Conservation (phyloP, 2,329 filamentous ascomycete species). For the Neopestalotiopsis rosae region DNA sequence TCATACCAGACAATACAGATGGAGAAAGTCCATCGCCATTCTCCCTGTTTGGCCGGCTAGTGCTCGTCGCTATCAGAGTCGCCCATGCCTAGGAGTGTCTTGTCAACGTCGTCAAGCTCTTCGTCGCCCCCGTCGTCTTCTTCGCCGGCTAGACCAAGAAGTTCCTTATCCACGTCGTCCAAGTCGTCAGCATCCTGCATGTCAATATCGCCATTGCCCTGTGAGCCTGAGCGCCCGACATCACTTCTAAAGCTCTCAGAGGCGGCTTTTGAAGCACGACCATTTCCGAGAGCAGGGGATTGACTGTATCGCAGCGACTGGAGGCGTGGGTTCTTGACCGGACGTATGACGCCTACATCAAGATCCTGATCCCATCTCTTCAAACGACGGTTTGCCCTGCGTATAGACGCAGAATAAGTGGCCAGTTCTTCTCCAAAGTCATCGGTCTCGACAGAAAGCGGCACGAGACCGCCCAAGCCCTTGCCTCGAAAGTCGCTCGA, state of each 20-base stretch:
- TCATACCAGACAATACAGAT: not conserved
- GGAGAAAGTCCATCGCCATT: not conserved
- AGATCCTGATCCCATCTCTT: constrained; percentile 67
- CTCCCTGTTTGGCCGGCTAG: not conserved
- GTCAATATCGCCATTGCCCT: constrained; percentile 48
- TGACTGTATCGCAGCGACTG: constrained; percentile 29
- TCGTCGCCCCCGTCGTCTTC: constrained; percentile 49
- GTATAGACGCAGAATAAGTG: constrained; percentile 69
- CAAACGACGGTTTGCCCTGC: constrained; percentile 68
- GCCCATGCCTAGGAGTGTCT: constrained; percentile 37
- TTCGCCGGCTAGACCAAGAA: constrained; percentile 51
- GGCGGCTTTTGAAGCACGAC: constrained; percentile 25
- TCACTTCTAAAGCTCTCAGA: constrained; percentile 22
- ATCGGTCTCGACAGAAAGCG: constrained; percentile 65
- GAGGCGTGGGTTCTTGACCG: constrained; percentile 47
- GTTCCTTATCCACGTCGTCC: constrained; percentile 61
- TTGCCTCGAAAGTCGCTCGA: constrained; percentile 56
- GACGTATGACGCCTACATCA: constrained; percentile 51
- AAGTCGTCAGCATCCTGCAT: constrained; percentile 56
- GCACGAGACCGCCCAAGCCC: constrained; percentile 69
- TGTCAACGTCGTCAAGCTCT: constrained; percentile 39
- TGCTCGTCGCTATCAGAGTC: constrained; percentile 10
- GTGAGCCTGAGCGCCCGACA: constrained; percentile 20
- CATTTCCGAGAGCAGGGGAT: constrained; percentile 34
- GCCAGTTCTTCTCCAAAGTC: constrained; percentile 79